These are phyloP conservation scores for Pseudozyma sp. DNA, from an alignment of 1,284 basidiomycete species.

Conservation along the genomic window DNA sequence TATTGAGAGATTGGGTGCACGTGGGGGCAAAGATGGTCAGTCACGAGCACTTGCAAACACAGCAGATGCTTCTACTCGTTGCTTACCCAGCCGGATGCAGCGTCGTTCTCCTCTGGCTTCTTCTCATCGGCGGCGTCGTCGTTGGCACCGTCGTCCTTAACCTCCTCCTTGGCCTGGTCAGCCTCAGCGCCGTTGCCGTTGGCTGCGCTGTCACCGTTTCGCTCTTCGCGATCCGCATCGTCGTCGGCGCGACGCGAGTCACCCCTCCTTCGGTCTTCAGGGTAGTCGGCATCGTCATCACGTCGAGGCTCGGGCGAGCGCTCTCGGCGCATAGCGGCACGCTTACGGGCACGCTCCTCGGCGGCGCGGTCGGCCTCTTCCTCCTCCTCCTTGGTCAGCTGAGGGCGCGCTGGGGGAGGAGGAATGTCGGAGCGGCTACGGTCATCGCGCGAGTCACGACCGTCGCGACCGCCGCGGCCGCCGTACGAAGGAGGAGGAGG, in stretches of 20 bases:
- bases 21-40: neutral
- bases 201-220: conserved; percentile 23
- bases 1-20: too few relatives aligned
- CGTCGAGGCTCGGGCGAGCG: conserved; percentile 42
- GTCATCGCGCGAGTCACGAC: conserved; percentile 36
- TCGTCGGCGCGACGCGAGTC: conserved; percentile 30
- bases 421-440: conserved; percentile 22
- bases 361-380: conserved; percentile 51
- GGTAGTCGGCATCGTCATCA: conserved; percentile 38
- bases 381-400: conserved; percentile 38
- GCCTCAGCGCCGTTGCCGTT: conserved; percentile 20
- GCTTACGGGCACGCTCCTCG: conserved; percentile 45
- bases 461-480: conserved; percentile 35
- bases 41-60: neutral
- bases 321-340: conserved; percentile 43
- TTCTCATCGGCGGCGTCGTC: conserved; percentile 15
- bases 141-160: conserved; percentile 9
- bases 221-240: conserved; percentile 32
- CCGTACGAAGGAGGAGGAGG: conserved; percentile 46
- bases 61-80: conserved; percentile 3
- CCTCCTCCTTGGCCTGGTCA: conserved; percentile 20
- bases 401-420: conserved; percentile 25
- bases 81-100: conserved; percentile 17
- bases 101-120: conserved; percentile 11
- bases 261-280: conserved; percentile 34